phyloP scores from a whole-genome alignment of 2,329 filamentous ascomycete genomes.

The Cordyceps tenuipes region DNA sequence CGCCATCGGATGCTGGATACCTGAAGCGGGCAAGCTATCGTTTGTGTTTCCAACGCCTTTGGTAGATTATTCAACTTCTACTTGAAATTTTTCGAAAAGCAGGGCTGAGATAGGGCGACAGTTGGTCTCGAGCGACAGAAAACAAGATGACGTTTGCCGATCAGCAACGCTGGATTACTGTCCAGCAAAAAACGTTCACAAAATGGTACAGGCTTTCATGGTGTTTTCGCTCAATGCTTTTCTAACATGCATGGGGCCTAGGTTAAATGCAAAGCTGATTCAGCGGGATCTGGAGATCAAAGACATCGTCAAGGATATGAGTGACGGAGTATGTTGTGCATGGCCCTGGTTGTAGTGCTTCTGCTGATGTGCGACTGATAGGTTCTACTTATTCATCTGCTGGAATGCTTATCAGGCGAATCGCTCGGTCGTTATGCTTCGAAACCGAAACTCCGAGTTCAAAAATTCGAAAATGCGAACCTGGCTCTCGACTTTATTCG shows the following conservation, averaged over 20 bases:
- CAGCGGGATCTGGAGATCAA: conserved; percentile 70
- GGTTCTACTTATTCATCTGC: conserved; percentile 92
- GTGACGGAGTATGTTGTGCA: conserved; percentile 69
- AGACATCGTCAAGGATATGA: conserved; percentile 81
- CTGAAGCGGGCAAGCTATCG: background rate
- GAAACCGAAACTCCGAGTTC: conserved; percentile 90
- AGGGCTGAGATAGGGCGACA: background rate
- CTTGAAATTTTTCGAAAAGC: background rate
- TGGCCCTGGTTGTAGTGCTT: background rate
- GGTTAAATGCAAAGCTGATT: conserved; percentile 94
- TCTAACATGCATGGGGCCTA: conserved; percentile 25
- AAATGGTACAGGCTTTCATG: conserved; percentile 57
- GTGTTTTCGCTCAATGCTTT: background rate
- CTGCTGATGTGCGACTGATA: conserved; percentile 28
- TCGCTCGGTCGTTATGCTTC: conserved; percentile 94
- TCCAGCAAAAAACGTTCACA: conserved; percentile 98
- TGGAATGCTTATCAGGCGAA: conserved; percentile 91
- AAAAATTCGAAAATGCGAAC: conserved; percentile 97
- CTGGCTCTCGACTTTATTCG: conserved; percentile 91
- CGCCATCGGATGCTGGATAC: background rate
- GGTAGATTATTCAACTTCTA: background rate
- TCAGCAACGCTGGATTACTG: conserved; percentile 62
- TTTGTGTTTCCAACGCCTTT: background rate
- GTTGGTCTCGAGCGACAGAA: background rate
- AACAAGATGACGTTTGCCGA: conserved; percentile 52